These are phyloP conservation scores for Rutstroemia sydowiana DNA, from an alignment of 2,329 filamentous ascomycete species.

Conservation along the genomic window DNA sequence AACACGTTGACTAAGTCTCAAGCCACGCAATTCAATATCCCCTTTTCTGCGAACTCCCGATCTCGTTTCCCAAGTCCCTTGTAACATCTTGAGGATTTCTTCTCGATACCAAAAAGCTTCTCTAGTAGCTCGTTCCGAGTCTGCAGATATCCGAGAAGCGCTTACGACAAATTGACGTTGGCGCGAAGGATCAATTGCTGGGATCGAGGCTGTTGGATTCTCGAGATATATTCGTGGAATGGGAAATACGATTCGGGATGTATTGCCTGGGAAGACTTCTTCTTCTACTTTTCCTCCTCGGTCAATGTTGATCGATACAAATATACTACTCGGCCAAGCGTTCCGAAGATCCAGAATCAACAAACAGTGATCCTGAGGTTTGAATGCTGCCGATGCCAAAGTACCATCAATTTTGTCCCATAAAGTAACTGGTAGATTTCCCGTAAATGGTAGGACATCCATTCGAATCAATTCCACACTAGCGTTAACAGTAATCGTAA, in stretches of 20 bases:
- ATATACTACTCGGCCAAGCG: constrained; percentile 76
- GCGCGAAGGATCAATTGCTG: constrained; percentile 70
- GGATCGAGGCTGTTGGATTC: constrained; percentile 72
- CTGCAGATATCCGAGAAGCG: constrained; percentile 68
- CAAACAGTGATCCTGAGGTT: constrained; percentile 63
- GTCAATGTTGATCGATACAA: constrained; percentile 48
- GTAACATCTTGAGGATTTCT: constrained; percentile 63
- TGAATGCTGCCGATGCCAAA: constrained; percentile 31
- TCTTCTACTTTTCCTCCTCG: constrained; percentile 32
- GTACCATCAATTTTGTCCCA: constrained; percentile 42
- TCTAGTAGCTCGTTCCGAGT: constrained; percentile 67
- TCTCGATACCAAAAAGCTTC: constrained; percentile 92
- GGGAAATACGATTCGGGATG: constrained; percentile 67
- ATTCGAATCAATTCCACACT: constrained; percentile 76
- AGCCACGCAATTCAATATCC: constrained; percentile 65
- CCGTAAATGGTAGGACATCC: constrained; percentile 68
- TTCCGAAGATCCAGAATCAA: constrained; percentile 81
- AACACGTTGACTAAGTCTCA: constrained; percentile 70
- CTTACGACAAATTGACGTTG: constrained; percentile 91
- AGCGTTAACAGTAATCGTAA: constrained; percentile 86
- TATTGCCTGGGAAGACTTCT: constrained; percentile 58
- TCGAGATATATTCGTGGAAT: constrained; percentile 68
- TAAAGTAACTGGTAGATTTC: constrained; percentile 52
- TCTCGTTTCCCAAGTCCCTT: constrained; percentile 61
- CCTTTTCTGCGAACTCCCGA: constrained; percentile 50